Evolutionary conservation across 192 early-diverging fungal species (phyloP), one percentile per base, ranked within the genome.

Genomic region (Coemansia sp.): DNA sequence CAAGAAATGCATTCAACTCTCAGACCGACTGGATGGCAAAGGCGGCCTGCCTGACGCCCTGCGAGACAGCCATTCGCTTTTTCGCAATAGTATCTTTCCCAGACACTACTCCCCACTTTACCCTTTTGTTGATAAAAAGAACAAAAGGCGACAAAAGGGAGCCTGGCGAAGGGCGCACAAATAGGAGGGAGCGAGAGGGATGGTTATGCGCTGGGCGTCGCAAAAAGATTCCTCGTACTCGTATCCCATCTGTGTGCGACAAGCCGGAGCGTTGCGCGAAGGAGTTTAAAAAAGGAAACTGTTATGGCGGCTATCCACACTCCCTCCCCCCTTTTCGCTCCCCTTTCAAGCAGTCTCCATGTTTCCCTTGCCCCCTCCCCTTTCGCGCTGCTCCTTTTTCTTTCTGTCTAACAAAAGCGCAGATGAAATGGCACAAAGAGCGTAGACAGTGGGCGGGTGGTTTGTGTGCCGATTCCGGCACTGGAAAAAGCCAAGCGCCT

Each of bases 81-180:
- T 54, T 25, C 9, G 51, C 7, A 54, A 54, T 54, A 54, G 51
- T 54, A 54, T 54, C 51, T 22, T 54, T 54, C 25, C 12, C 51
- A 22, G 51, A 54, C 51, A 54, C 32, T 32, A 32, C 51, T 54
- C 51, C 51, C 51, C 14, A 54, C 19, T 54, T 54, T 54, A 25
- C 13, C 20, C 22, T 54, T 25, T 54, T 54, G 51, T 54, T 54
- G 51, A 54, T 54, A 54, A 54, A 54, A 54, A 54, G 51, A 54
- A 54, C 20, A 54, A 54, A 54, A 25, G 51, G 19, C 22, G 44
- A 14, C 10, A 45, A 14, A 45, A 45, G 44, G 10, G 13, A 45
- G 44, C 44, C 44, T 45, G 44, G 44, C 44, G 44, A 45, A 12
- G 44, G 13, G 10, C 13, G 22, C 14, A 22, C 51, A 54, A 54